Percentiles rank a stretch among this genome's conserved stretches.
Evolutionary conservation across 495 filamentous ascomycete species (phyloP).

Genomic region (Emericellopsis terricola): DNA sequence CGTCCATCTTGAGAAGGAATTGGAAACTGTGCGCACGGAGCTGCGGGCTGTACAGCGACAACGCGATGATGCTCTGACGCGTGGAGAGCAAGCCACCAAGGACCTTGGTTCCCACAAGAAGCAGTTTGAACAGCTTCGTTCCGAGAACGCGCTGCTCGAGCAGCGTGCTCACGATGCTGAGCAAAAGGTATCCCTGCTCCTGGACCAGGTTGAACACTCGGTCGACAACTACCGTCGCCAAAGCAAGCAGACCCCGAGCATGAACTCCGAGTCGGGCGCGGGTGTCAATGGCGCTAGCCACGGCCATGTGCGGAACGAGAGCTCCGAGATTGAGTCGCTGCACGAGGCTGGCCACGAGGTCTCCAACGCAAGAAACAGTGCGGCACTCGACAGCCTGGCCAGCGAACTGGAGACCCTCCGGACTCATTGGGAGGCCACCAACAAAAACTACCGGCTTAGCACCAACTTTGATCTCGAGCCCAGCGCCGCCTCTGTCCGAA

Average conservation of each 20-base stretch:
- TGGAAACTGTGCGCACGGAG: constrained; percentile 46
- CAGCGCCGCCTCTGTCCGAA: constrained; percentile 24
- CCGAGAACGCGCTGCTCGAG: constrained; percentile 65
- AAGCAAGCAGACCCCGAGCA: constrained; percentile 17
- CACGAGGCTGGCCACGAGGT: constrained; percentile 22
- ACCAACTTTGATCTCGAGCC: constrained; percentile 72
- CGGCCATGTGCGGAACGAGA: constrained; percentile 38
- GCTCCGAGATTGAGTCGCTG: constrained; percentile 32
- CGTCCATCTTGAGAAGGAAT: constrained; percentile 48
- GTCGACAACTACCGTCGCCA: constrained; percentile 88
- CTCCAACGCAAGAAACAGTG: constrained; percentile 46
- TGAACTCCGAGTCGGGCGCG: constrained; percentile 11
- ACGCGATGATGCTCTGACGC: constrained; percentile 41
- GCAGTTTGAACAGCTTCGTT: constrained; percentile 65
- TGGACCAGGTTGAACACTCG: constrained; percentile 84
- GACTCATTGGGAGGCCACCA: constrained; percentile 86
- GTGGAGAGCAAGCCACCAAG: constrained; percentile 36
- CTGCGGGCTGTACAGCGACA: constrained; percentile 45
- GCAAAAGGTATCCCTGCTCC: constrained; percentile 74
- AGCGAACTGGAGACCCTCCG: constrained; percentile 79
- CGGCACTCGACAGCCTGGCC: constrained; percentile 80
- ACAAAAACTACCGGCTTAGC: constrained; percentile 80
- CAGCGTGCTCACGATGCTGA: constrained; percentile 75
- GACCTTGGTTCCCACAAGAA: constrained; percentile 39
- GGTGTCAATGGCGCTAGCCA: constrained; percentile 7